phyloP scores from a whole-genome alignment of 2,329 filamentous ascomycete species.

The Aureobasidium sp. region DNA sequence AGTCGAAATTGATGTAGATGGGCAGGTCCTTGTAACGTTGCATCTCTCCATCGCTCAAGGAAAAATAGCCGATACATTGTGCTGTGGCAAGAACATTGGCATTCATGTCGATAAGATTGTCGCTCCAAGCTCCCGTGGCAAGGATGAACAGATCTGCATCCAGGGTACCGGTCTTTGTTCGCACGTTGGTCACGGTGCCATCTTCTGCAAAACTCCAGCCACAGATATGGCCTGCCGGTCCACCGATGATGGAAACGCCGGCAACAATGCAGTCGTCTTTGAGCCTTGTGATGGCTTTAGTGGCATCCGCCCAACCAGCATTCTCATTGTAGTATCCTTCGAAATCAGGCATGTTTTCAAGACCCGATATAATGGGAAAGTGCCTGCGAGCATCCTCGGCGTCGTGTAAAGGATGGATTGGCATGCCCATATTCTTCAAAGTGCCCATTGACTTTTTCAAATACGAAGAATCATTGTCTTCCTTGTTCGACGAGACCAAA shows the following conservation, averaged over 20 bases:
- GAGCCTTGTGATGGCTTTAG: background rate
- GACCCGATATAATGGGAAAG: too few relatives aligned
- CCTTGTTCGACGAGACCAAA: background rate
- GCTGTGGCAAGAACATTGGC: constrained; percentile 54
- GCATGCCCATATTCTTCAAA: background rate
- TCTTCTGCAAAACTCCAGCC: too few relatives aligned
- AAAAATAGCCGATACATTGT: constrained; percentile 68
- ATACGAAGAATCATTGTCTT: background rate
- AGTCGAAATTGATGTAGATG: constrained; percentile 61
- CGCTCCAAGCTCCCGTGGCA: constrained; percentile 25
- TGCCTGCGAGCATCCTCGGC: too few relatives aligned
- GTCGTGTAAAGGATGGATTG: too few relatives aligned
- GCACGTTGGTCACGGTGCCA: background rate
- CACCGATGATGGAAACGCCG: background rate
- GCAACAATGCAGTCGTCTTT: background rate
- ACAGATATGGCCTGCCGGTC: too few relatives aligned
- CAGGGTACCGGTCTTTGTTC: background rate
- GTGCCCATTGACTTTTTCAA: background rate
- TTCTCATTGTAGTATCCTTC: background rate
- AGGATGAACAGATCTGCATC: constrained; percentile 22
- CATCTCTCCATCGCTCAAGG: constrained; percentile 63
- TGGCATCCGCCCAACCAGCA: constrained; percentile 4
- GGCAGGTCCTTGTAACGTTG: constrained; percentile 56
- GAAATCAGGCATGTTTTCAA: background rate
- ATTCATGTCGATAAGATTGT: constrained; percentile 21